These are phyloP conservation scores for Posidonia oceanica DNA, from an alignment of 116 monocot species.

Conservation along the genomic window DNA sequence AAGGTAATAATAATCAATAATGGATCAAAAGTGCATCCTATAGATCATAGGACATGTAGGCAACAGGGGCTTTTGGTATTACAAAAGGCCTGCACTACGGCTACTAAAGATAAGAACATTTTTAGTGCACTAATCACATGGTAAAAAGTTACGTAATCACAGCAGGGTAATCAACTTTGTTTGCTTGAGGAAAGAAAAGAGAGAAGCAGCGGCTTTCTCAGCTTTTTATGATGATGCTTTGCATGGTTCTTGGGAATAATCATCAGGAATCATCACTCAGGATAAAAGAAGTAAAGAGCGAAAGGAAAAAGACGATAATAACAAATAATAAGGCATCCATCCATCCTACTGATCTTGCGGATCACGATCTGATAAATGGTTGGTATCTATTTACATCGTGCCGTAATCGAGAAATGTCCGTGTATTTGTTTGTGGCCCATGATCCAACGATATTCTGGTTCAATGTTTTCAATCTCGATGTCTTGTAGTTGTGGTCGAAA, in stretches of 20 bases:
- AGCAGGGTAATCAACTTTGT: neutral
- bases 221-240: too few relatives aligned
- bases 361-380: too few relatives aligned
- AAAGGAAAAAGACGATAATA: neutral
- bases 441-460: too few relatives aligned
- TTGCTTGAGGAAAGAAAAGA: neutral
- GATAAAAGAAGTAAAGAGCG: neutral
- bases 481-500: too few relatives aligned
- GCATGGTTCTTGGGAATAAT: neutral
- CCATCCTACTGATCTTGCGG: too few relatives aligned
- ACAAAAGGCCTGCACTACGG: neutral
- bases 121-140: slow-evolving; percentile 1
- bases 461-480: too few relatives aligned
- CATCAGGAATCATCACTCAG: neutral
- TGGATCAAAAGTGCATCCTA: neutral
- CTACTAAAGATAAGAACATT: neutral
- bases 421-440: too few relatives aligned
- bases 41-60: neutral
- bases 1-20: neutral
- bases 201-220: neutral
- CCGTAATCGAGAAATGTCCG: too few relatives aligned
- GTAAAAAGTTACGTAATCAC: neutral
- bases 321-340: neutral
- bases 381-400: too few relatives aligned
- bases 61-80: neutral